phyloP scores from a whole-genome alignment of 2,329 filamentous ascomycete species.

The Botrytis porri region DNA sequence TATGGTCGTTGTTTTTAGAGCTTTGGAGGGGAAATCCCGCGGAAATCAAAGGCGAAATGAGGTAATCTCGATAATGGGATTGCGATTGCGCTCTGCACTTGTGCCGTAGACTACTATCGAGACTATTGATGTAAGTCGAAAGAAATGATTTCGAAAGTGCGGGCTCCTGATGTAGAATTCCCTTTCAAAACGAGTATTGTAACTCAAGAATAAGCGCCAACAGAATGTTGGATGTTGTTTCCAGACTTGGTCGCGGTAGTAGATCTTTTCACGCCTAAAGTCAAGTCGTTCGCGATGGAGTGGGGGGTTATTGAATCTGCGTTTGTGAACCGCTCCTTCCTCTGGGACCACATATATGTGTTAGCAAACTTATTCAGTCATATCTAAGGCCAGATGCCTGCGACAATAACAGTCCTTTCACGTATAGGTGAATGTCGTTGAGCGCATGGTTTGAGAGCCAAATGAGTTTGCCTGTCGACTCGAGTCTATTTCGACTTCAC shows the following conservation, averaged over 20 bases:
- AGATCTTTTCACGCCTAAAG: neutral
- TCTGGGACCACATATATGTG: slow-evolving; percentile 6
- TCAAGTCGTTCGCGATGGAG: neutral
- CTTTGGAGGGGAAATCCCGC: slow-evolving; percentile 6
- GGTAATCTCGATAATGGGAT: slow-evolving; percentile 16
- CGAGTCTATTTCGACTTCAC: slow-evolving; percentile 15
- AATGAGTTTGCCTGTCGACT: neutral
- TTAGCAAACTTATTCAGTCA: slow-evolving; percentile 1
- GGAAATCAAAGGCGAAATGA: slow-evolving; percentile 15
- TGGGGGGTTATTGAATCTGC: neutral
- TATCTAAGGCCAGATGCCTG: neutral
- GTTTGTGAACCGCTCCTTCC: slow-evolving; percentile 1
- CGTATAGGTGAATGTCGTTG: neutral
- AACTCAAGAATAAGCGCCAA: slow-evolving; percentile 14
- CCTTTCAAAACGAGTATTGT: neutral
- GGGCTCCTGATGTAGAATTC: neutral
- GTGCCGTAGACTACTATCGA: slow-evolving; percentile 2
- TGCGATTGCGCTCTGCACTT: slow-evolving; percentile 8
- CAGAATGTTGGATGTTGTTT: neutral
- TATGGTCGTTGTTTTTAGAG: neutral
- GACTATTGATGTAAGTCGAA: neutral
- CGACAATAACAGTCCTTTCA: neutral
- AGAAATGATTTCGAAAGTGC: neutral
- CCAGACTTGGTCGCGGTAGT: neutral
- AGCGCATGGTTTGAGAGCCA: slow-evolving; percentile 10